Base-by-base conservation (phyloP, 371 early-diverging fungal genomes). In the Apophysomyces sp. region DNA sequence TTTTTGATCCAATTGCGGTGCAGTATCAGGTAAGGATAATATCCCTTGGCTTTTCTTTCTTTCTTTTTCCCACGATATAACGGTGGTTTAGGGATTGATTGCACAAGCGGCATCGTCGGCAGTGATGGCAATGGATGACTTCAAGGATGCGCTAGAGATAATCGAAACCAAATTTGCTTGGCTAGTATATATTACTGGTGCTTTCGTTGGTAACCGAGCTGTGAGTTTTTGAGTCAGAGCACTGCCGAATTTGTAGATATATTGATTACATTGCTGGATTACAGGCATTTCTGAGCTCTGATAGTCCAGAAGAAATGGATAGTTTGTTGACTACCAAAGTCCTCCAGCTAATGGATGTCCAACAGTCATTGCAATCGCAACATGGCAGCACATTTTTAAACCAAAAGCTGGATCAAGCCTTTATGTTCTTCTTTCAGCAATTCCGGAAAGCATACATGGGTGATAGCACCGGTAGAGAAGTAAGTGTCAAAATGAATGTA, bases 381-480 rank as follows among this genome's bases (percentile, higher is more conserved):
- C 63, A 58, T 2, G 65, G 70, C 28, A 56, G 61, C 9, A 52
- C 41, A 1, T 69, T 67, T 15, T 37, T 66, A n/a, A 71, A 69
- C 55, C 77, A 86, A 65, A 73, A 80, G 37, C 66, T 92, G 30
- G 91, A 92, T 61, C 71, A 70, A 29, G 84, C 92, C 0, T 79
- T 94, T 60, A 61, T 93, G 4, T 87, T 85, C 53, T 88, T 94
- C 64, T 90, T 88, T 63, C 73, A 79, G 3, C 79, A 80, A 55
- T 94, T 92, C 65, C 72, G 90, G 41, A 84, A 84, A 30, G 77
- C 85, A 11, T 94, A 94, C 63, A 80, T 94, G 8, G 84, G 89
- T 6, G 74, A 74, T 60, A 61, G 68, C 1, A 65, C 66, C 30
- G 69, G 64, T 12, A 63, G 59, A 32, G 66, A 68, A 34, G 69